These are phyloP conservation scores for Diaporthe vexans DNA, from an alignment of 2,329 filamentous ascomycete genomes.

Conservation along the genomic window DNA sequence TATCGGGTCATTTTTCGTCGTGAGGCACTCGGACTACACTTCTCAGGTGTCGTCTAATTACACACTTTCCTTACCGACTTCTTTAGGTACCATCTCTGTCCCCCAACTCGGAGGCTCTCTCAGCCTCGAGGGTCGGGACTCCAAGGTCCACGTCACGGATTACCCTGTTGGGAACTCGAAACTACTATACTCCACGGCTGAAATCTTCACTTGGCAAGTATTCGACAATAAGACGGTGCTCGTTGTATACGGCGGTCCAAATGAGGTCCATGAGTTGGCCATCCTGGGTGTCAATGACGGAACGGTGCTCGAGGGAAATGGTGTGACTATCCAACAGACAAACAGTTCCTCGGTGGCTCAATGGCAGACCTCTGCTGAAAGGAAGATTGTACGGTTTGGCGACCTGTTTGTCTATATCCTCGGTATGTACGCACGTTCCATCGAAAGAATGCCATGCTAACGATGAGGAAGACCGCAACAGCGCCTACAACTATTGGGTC, in stretches of 20 bases:
- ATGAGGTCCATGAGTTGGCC: slow-evolving; percentile 75
- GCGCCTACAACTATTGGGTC: slow-evolving; percentile 79
- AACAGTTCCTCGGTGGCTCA: slow-evolving; percentile 47
- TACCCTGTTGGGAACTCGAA: slow-evolving; percentile 71
- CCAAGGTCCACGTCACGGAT: slow-evolving; percentile 76
- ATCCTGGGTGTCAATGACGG: slow-evolving; percentile 48
- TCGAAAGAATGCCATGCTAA: background rate
- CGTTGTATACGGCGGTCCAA: slow-evolving; percentile 73
- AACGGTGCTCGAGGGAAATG: slow-evolving; percentile 42
- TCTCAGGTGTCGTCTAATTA: slow-evolving; percentile 70
- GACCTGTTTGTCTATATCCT: slow-evolving; percentile 61
- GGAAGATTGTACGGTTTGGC: slow-evolving; percentile 51
- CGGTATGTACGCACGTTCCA: slow-evolving; percentile 51
- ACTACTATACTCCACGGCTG: slow-evolving; percentile 77
- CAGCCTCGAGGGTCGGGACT: slow-evolving; percentile 73
- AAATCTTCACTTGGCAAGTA: slow-evolving; percentile 79
- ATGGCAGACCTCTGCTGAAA: slow-evolving; percentile 49
- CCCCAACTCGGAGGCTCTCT: slow-evolving; percentile 71
- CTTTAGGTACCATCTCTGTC: slow-evolving; percentile 66
- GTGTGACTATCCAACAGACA: slow-evolving; percentile 45
- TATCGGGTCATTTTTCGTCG: slow-evolving; percentile 72
- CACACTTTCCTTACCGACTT: slow-evolving; percentile 72
- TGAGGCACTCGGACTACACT: slow-evolving; percentile 76
- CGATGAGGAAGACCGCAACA: slow-evolving; percentile 57
- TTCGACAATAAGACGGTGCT: slow-evolving; percentile 71